Base-by-base conservation (phyloP, 768 basidiomycete species). In the Mycena metata region DNA sequence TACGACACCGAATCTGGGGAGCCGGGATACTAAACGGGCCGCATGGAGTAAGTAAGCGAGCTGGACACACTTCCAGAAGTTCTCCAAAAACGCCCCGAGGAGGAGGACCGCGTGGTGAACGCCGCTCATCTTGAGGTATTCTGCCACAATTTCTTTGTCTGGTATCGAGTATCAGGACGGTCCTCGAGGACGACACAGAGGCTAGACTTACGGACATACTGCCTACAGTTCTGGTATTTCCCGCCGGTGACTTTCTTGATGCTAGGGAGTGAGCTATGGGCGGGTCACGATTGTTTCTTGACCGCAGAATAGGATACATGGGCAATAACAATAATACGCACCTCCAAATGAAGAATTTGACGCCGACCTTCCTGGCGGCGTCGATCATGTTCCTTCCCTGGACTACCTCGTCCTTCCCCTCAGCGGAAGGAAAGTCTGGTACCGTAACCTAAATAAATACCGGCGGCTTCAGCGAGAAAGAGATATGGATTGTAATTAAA, bases 41-140 rank as follows among this genome's bases (percentile, higher is more conserved):
- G 17, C 0, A 13, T 3, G 12, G 16, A 30, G 9, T 8, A 8
- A 7, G 3, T 7, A n/a, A n/a, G n/a, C n/a, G 6, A 5, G 3
- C 13, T 15, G 7, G 49, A 30, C n/a, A 19, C 17, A 58, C 24
- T 36, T 51, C 30, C 39, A 50, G n/a, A 33, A 42, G 33, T 59
- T 66, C 50, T 66, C 64, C n/a, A 66, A 41, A 33, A 66, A 66
- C 0, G 24, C 57, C 41, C 39, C 26, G 17, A 66, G 64, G 21
- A 24, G 64, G 26, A 66, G 39, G 39, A 42, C 43, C 41, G 57
- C 64, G 16, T 66, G 57, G 3, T 39, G 10, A n/a, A 66, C 47
- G 5, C 64, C 64, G 6, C 57, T 51, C 1, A 49, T 35, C 16
- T 35, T 21, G 16, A 60, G 41, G 39, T 66, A 60, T 16, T 59